Conservation (phyloP, 1,139 yeast genomes). For the Saccharomycopsis hybrid region DNA sequence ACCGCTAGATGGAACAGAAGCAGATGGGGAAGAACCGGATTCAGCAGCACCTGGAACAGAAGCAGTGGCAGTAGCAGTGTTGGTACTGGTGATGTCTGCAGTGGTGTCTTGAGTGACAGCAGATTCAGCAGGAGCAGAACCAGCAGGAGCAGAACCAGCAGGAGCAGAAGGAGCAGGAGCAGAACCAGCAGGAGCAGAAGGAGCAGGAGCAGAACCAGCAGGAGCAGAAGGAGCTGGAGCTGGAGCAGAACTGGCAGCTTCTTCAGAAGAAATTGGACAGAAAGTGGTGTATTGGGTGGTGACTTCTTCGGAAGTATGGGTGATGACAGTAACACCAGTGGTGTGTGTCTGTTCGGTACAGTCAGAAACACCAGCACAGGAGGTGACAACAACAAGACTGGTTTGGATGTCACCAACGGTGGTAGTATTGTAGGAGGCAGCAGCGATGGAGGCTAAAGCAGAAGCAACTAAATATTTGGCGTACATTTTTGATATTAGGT, state of each 20-base stretch:
- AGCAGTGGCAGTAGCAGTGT: slow-evolving; percentile 8
- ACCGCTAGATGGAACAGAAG: neutral
- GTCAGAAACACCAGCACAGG: slow-evolving; percentile 30
- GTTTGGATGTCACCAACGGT: slow-evolving; percentile 20
- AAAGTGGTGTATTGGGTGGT: slow-evolving; percentile 38
- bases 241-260: slow-evolving; percentile 8
- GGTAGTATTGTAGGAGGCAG: slow-evolving; percentile 15
- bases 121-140: slow-evolving; percentile 2
- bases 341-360: slow-evolving; percentile 26
- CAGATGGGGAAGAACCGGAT: neutral
- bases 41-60: neutral
- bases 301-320: slow-evolving; percentile 29
- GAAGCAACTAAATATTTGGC: slow-evolving; percentile 9
- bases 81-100: slow-evolving; percentile 16
- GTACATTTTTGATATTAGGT: slow-evolving; percentile 15
- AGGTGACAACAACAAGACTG: slow-evolving; percentile 32
- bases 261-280: slow-evolving; percentile 34
- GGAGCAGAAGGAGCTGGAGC: slow-evolving; percentile 24
- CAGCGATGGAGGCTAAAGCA: slow-evolving; percentile 14
- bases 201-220: neutral
- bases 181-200: no score
- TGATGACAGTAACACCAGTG: slow-evolving; percentile 35
- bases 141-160: slow-evolving; percentile 23
- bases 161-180: no score
- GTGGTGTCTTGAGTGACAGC: neutral